Evolutionary conservation across 2,329 filamentous ascomycete genomes (phyloP), one percentile per base, ranked within the genome.

Genomic region (Aureobasidium namibiae): DNA sequence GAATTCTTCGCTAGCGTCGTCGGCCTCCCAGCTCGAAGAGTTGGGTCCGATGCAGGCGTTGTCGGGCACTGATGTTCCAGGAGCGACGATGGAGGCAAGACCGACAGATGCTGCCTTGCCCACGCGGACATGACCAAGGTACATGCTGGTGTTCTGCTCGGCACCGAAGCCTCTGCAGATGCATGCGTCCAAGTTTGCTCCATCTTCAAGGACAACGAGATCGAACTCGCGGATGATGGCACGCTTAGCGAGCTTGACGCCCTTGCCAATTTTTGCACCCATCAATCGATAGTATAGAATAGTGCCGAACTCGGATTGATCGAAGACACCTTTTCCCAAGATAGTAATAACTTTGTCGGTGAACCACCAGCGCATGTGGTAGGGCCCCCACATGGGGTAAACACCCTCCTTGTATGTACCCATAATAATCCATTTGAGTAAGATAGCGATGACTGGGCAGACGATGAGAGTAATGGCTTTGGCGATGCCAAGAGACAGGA

Each of bases 331-430:
- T 64, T 69, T 66, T 16, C 80, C 81, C 59, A 74, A 75, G 13
- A 82, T 69, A 36, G 74, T 72, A 3, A 80, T 70, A 21, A 76
- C 75, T 69, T 83, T 83, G 65, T 83, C 76, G 1, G 77, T 76
- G 58, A 83, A 63, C 81, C 81, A 84, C 81, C 81, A 84, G 9
- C 79, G 73, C 0, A 79, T 82, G 65, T 83, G 81, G 64, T 83
- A 83, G 1, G 66, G 62, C 1, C 80, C 80, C 81, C 81, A 84
- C 81, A 84, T 84, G 1, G 81, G 80, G 63, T 80, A 82, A 2
- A 82, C 66, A 0, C 81, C 81, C 65, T 80, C 75, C 36, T 70
- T 72, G 65, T 81, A 78, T 1, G 75, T 74, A 11, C 81, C 81
- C 42, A 83, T 78, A 54, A 83, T 71, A 6, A 78, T 45, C 81